Evolutionary conservation across 2,329 filamentous ascomycete species (phyloP).

Genomic region (Aspergillus floridensis): DNA sequence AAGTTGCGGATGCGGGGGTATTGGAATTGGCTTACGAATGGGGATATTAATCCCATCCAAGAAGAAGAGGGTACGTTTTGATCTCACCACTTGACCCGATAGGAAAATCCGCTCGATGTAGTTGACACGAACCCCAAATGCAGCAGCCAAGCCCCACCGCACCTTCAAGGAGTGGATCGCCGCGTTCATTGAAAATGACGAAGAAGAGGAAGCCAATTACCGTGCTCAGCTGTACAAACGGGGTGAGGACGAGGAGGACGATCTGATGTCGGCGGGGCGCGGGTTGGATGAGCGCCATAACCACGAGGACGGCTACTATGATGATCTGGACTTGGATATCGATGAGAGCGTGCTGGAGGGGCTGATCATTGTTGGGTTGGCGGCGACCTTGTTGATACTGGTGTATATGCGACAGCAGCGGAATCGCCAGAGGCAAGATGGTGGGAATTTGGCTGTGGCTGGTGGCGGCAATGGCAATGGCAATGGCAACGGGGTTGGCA

Average conservation of each 20-base stretch:
- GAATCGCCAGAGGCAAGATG: constrained; percentile 38
- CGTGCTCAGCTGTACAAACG: constrained; percentile 53
- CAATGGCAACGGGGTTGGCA: constrained; percentile 20
- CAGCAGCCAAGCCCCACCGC: constrained; percentile 69
- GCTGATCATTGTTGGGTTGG: constrained; percentile 75
- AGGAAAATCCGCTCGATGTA: no score
- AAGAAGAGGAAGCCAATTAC: constrained; percentile 62
- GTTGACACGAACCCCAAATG: constrained; percentile 25
- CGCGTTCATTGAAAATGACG: constrained; percentile 74
- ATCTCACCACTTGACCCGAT: not conserved
- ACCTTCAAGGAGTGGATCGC: constrained; percentile 82
- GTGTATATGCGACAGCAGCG: constrained; percentile 67
- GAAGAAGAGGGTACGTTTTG: constrained; percentile 72
- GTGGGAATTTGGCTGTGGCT: constrained; percentile 24
- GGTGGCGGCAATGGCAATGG: not conserved
- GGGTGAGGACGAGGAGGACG: constrained; percentile 34
- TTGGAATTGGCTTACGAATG: constrained; percentile 91
- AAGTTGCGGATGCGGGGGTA: constrained; percentile 82
- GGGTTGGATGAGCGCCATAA: constrained; percentile 30
- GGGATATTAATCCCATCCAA: constrained; percentile 87
- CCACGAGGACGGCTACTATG: constrained; percentile 53
- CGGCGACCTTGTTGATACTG: constrained; percentile 69
- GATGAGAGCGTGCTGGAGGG: constrained; percentile 83
- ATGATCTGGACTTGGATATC: constrained; percentile 61
- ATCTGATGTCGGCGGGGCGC: constrained; percentile 26